Evolutionary conservation across 768 basidiomycete species (phyloP), one percentile per base, ranked within the genome.

Genomic region (Amanita muscaria): DNA sequence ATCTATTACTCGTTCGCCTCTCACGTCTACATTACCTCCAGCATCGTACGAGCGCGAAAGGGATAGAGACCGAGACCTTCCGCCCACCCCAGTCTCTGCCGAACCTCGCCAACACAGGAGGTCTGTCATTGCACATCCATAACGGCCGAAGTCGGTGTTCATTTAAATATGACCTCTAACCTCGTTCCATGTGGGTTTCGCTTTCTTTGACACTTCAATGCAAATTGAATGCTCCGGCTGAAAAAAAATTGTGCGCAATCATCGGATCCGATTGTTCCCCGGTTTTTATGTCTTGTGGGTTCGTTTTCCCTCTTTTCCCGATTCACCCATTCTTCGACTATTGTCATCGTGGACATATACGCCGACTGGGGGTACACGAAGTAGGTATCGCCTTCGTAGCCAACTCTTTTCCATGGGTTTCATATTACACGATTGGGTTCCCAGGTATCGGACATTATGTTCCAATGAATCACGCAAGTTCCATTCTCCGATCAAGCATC

Each of bases 31-130:
- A 31, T 53, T 64, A 41, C 48, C 67, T 12, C 55, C 69, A 5
- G 62, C 75, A 30, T 72, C 76, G 0, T 80, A 71, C 56, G 78
- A 80, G 56, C 68, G 78, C 50, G 76, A 77, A 35, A 66, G 67
- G 48, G 72, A 70, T n/a, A 65, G 70, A 38, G 75, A 76, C 19
- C 65, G 74, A 29, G 62, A 63, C 21, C 57, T 74, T 38, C 67
- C 76, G 35, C 62, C 70, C n/a, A 61, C 68, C 8, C 62, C 73
- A 15, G 51, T 74, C 11, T 66, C 70, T 14, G 65, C 66, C 16
- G 74, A 72, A 47, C 59, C 65, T 9, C 61, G 69, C 30, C 56
- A 58, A 33, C 42, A 56, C 22, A 59, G 63, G 39, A 59, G 70
- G 52, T 62, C 66, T 33, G 64, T 71, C 35, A 50, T 65, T 53